These are phyloP conservation scores for Hordeum marinum DNA, from an alignment of 176 grass and related monocot genomes.

Conservation along the genomic window DNA sequence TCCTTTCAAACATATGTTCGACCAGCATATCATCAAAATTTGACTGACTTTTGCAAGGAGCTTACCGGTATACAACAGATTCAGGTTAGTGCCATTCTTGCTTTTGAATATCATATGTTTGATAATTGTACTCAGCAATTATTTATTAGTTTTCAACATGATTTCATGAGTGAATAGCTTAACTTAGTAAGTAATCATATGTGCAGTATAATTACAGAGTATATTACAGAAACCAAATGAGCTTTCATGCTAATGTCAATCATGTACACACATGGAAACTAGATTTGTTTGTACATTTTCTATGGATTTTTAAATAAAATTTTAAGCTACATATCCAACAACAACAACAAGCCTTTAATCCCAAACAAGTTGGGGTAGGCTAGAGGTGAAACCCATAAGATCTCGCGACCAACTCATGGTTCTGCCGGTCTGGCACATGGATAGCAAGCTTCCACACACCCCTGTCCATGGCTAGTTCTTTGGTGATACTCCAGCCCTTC, in stretches of 20 bases:
- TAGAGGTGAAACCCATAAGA: too few species aligned
- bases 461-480: too few species aligned
- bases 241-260: not conserved
- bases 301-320: not conserved
- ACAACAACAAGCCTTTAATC: too few species aligned
- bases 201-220: not conserved
- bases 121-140: not conserved
- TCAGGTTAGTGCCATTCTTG: constrained; percentile 55
- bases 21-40: constrained; percentile 71
- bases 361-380: too few species aligned
- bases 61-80: constrained; percentile 98
- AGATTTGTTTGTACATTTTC: not conserved
- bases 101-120: not conserved
- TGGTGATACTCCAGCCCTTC: too few species aligned
- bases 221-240: not conserved
- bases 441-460: too few species aligned
- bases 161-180: not conserved
- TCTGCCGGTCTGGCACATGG: too few species aligned
- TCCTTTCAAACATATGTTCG: constrained; percentile 96
- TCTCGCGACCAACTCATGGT: too few species aligned
- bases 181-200: not conserved
- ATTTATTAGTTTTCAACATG: not conserved
- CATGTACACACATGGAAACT: not conserved
- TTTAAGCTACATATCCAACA: not conserved
- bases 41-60: constrained; percentile 98